Evolutionary conservation across 2,329 filamentous ascomycete species (phyloP).

Genomic region (Colletotrichum spinosum): DNA sequence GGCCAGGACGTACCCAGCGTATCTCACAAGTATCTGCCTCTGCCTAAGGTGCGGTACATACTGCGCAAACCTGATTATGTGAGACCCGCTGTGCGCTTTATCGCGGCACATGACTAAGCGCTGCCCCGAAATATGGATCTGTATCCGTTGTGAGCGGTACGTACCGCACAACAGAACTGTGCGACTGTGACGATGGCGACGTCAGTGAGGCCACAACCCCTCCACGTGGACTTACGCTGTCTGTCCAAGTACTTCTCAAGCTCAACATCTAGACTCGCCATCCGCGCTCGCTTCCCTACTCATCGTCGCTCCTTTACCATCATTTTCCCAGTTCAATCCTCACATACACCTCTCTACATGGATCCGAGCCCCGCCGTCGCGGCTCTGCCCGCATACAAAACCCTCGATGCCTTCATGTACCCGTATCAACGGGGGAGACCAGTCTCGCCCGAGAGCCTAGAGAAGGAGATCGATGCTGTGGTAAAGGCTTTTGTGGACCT

Average conservation of each 20-base stretch:
- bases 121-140: neutral
- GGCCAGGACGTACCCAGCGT: neutral
- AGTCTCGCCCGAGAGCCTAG: slow-evolving; percentile 1
- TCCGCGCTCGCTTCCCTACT: neutral
- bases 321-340: neutral
- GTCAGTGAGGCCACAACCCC: slow-evolving; percentile 32
- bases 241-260: neutral
- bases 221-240: slow-evolving; percentile 26
- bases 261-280: neutral
- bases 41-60: too few relatives aligned
- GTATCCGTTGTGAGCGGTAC: slow-evolving; percentile 13
- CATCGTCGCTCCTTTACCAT: too few relatives aligned
- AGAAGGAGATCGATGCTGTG: slow-evolving; percentile 16
- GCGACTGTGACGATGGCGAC: slow-evolving; percentile 21
- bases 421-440: too few relatives aligned
- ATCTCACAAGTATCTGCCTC: too few relatives aligned
- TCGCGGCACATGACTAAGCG: neutral
- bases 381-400: slow-evolving; percentile 28
- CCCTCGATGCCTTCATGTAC: slow-evolving; percentile 16
- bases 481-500: slow-evolving; percentile 33
- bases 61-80: too few relatives aligned
- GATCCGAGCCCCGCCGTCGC: slow-evolving; percentile 10
- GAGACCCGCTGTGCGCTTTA: too few relatives aligned
- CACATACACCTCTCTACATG: neutral
- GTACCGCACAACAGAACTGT: neutral